A percentile compares a stretch with the other conserved stretches of the same genome.
These are phyloP conservation scores for Eleusine indica DNA, from an alignment of 176 grass and related monocot genomes.

Conservation along the genomic window DNA sequence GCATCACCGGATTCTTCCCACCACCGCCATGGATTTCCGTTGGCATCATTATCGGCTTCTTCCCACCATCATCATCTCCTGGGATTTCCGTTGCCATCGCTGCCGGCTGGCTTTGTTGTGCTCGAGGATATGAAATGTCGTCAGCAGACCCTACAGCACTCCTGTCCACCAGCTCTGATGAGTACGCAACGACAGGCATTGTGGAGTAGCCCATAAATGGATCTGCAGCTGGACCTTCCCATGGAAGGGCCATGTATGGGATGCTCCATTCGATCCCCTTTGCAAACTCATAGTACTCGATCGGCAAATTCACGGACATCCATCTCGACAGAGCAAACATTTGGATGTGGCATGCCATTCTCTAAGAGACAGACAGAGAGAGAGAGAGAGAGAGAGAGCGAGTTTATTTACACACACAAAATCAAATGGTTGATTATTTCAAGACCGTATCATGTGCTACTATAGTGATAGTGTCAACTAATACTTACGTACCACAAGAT, in stretches of 20 bases:
- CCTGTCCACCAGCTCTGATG: constrained; percentile 59
- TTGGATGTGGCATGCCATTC: constrained; percentile 87
- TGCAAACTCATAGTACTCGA: constrained; percentile 92
- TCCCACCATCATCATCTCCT: neutral
- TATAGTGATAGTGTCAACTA: neutral
- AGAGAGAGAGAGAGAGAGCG: too few relatives aligned
- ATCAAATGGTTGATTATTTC: neutral
- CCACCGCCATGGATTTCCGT: neutral
- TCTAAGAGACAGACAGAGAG: constrained; percentile 43
- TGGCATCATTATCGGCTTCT: neutral
- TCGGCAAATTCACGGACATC: constrained; percentile 67
- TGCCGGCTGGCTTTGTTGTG: neutral
- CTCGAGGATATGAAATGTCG: constrained; percentile 23
- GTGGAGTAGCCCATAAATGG: constrained; percentile 64
- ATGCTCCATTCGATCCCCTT: constrained; percentile 90
- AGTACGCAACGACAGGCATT: constrained; percentile 56
- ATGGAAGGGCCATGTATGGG: constrained; percentile 76
- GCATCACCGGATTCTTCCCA: neutral
- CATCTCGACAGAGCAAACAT: constrained; percentile 89
- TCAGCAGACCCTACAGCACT: constrained; percentile 26
- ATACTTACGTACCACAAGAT: constrained; percentile 60
- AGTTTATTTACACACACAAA: neutral
- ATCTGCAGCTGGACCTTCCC: constrained; percentile 66
- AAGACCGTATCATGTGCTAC: neutral
- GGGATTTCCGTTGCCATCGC: constrained; percentile 25